Base-by-base conservation (phyloP, 441 rosid species). In the Capsella rubella region DNA sequence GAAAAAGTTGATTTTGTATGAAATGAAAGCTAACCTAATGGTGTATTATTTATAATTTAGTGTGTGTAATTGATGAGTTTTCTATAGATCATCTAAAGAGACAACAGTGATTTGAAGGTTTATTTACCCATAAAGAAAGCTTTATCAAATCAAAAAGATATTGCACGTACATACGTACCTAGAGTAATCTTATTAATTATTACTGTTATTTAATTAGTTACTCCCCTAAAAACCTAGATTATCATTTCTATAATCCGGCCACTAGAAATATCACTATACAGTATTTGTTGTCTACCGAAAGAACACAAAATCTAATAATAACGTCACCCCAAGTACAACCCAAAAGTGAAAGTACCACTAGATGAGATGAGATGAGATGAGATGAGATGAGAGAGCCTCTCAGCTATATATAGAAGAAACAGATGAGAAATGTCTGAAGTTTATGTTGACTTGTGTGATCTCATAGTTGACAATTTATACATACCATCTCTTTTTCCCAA, bases 21-120 rank as follows among this genome's bases (percentile, higher is more conserved):
- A 75, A 54, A 11, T 69, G 65, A 76, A 69, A 62, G 79, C 52
- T 69, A 69, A 62, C 59, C 64, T 69, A 76, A 62, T 45, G 35
- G 55, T 45, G 43, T 62, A 46, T 67, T 31, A 67, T 27, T 47
- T 8, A 4, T 6, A 28, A 16, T 39, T 29, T 49, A 37, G 15
- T 34, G 25, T 34, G 25, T 9, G 40, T 21, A 64, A 46, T 12
- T 7, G 70, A 63, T 7, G 70, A 63, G 34, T 49, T 57, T 74
- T 35, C 25, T 21, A 21, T 27, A 28, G 43, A 57, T 37, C 1
- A 57, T 37, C 1, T 28, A 31, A 40, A 49, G 37, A 56, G 37
- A 56, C 51, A 15, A 47, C 42, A 47, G 15, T 37, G 42, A 66
- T 58, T 70, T 27, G 40, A 56, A 69, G 34, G 3, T 18, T 55